Conservation (phyloP, 2,329 filamentous ascomycete genomes). For the Penicillium griseofulvum region DNA sequence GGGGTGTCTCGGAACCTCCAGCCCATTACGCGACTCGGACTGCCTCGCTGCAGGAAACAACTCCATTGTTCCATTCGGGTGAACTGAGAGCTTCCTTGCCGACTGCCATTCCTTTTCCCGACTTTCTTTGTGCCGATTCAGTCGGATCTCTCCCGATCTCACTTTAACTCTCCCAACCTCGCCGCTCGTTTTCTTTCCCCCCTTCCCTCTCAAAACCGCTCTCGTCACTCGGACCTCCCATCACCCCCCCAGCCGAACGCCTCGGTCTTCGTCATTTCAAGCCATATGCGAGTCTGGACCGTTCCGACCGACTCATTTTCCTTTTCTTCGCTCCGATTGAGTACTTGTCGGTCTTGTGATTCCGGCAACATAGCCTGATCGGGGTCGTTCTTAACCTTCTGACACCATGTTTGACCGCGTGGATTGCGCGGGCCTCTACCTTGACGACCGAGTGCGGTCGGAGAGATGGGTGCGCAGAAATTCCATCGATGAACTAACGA, state of each 20-base stretch:
- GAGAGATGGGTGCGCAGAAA: constrained; percentile 45
- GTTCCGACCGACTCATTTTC: constrained; percentile 14
- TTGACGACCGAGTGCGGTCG: constrained; percentile 46
- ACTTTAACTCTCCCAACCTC: not conserved
- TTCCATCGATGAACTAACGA: constrained; percentile 26
- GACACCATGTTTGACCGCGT: constrained; percentile 44
- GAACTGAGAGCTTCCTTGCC: constrained; percentile 16
- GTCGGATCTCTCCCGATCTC: not conserved
- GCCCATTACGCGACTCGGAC: constrained; percentile 23
- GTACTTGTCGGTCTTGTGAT: constrained; percentile 11
- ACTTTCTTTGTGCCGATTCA: constrained; percentile 10
- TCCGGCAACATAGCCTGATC: constrained; percentile 17
- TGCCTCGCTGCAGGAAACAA: constrained; percentile 32
- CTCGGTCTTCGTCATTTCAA: constrained; percentile 9
- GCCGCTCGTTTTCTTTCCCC: constrained; percentile 2
- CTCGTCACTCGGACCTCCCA: constrained; percentile 14
- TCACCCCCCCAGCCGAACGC: constrained; percentile 3
- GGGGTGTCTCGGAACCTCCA: constrained; percentile 22
- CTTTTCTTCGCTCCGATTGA: constrained; percentile 11
- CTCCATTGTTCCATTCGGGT: constrained; percentile 29
- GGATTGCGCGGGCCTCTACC: constrained; percentile 46
- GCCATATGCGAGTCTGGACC: constrained; percentile 30
- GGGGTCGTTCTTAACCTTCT: constrained; percentile 2
- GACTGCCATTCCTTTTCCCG: constrained; percentile 18
- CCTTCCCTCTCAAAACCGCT: not conserved